phyloP scores from a whole-genome alignment of 108 stramenopile genomes.

The Tribonema minus region DNA sequence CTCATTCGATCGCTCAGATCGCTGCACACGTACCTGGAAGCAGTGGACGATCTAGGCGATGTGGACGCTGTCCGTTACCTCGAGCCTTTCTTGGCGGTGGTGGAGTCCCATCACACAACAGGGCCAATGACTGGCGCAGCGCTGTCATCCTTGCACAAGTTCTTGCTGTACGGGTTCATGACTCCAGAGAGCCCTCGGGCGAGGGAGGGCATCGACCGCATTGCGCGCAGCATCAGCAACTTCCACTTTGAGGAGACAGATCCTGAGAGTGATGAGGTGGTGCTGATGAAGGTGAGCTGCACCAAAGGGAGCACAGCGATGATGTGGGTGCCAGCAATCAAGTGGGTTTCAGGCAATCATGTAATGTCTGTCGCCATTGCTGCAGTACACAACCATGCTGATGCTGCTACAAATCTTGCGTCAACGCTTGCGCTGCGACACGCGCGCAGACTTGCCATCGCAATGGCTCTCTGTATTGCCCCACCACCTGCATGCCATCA shows the following conservation, averaged over 20 bases:
- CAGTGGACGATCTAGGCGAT: constrained; percentile 52
- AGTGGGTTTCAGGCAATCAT: no score
- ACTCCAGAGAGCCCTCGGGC: constrained; percentile 48
- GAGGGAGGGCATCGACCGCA: constrained; percentile 42
- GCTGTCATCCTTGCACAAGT: constrained; percentile 58
- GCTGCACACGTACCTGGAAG: constrained; percentile 58
- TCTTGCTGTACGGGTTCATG: constrained; percentile 60
- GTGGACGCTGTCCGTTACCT: constrained; percentile 58
- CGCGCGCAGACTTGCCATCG: no score
- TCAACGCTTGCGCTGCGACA: no score
- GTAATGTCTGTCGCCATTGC: no score
- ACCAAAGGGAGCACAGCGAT: no score
- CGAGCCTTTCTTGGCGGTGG: constrained; percentile 56
- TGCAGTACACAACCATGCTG: no score
- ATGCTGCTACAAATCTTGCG: no score
- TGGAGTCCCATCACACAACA: constrained; percentile 52
- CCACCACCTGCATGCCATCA: no score
- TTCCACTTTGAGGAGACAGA: constrained; percentile 62
- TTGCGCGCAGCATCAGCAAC: constrained; percentile 33
- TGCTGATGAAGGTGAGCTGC: constrained; percentile 55
- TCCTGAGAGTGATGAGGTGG: constrained; percentile 56
- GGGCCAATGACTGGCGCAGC: constrained; percentile 61
- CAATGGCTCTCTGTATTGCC: no score
- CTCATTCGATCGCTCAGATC: constrained; percentile 50
- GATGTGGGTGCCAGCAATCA: no score